A percentile compares a stretch with the other conserved stretches of the same genome.
Conservation (phyloP, 2,329 filamentous ascomycete genomes). For the Cladophialophora exuberans region DNA sequence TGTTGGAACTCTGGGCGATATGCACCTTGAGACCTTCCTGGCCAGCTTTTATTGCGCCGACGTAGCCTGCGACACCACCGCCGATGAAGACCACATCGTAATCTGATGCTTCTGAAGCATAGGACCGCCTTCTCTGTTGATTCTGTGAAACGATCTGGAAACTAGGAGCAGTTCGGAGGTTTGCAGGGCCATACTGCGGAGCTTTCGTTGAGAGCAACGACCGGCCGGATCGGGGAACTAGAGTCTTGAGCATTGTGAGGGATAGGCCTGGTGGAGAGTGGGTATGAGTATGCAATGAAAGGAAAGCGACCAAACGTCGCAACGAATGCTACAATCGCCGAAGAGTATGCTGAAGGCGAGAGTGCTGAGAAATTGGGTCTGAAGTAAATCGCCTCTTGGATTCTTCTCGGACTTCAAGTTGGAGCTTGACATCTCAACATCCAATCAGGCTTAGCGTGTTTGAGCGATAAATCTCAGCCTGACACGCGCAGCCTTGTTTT, state of each 20-base stretch:
- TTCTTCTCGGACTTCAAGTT: slow-evolving; percentile 1
- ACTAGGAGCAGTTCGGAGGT: slow-evolving; percentile 31
- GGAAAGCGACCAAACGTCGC: slow-evolving; percentile 26
- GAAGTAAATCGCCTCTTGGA: slow-evolving; percentile 4
- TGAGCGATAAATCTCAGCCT: slow-evolving; percentile 8
- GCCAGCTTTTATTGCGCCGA: slow-evolving; percentile 97
- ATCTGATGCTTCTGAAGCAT: slow-evolving; percentile 64
- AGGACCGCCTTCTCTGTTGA: slow-evolving; percentile 29
- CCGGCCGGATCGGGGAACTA: slow-evolving; percentile 28
- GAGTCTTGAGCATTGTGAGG: slow-evolving; percentile 30
- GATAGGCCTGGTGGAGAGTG: background rate
- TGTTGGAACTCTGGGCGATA: slow-evolving; percentile 4
- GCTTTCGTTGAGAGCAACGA: slow-evolving; percentile 31
- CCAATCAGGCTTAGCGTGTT: slow-evolving; percentile 9
- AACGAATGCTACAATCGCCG: slow-evolving; percentile 14
- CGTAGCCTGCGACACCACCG: slow-evolving; percentile 96
- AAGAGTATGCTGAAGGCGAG: slow-evolving; percentile 12
- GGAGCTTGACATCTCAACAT: slow-evolving; percentile 3
- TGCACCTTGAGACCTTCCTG: slow-evolving; percentile 93
- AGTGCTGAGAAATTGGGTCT: slow-evolving; percentile 22
- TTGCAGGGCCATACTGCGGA: slow-evolving; percentile 32
- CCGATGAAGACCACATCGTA: slow-evolving; percentile 98
- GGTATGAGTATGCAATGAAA: slow-evolving; percentile 7
- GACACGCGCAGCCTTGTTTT: slow-evolving; percentile 1
- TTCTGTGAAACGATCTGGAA: slow-evolving; percentile 32